Conservation (phyloP, 805 yeast genomes). For the Lipomyces orientalis region DNA sequence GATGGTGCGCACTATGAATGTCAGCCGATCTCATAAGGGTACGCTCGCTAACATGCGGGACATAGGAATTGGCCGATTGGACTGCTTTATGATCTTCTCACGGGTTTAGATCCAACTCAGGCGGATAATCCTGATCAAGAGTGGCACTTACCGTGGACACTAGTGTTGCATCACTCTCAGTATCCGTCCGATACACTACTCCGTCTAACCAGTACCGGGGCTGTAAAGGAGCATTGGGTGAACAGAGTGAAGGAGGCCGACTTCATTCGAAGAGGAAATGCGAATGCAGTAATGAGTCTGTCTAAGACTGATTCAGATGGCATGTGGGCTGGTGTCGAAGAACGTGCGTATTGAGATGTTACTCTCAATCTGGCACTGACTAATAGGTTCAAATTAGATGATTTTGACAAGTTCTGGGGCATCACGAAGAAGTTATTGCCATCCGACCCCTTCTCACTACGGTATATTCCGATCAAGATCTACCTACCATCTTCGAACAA, state of each 20-base stretch:
- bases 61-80: constrained; percentile 70
- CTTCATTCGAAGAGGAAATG: constrained; percentile 73
- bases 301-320: constrained; percentile 63
- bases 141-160: constrained; percentile 53
- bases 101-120: constrained; percentile 48
- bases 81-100: constrained; percentile 60
- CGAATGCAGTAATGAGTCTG: constrained; percentile 79
- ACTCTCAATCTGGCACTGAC: neutral
- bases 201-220: constrained; percentile 45
- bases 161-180: constrained; percentile 51
- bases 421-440: constrained; percentile 41
- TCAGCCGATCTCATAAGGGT: neutral
- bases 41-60: neutral
- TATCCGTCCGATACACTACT: constrained; percentile 56
- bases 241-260: constrained; percentile 85
- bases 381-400: constrained; percentile 11
- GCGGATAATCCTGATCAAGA: constrained; percentile 28
- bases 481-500: constrained; percentile 48
- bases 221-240: constrained; percentile 62
- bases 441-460: constrained; percentile 26
- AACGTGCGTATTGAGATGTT: constrained; percentile 14
- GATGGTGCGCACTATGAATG: constrained; percentile 55
- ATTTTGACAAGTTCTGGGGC: constrained; percentile 42
- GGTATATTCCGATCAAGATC: constrained; percentile 45
- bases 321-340: constrained; percentile 60